Evolutionary conservation across 257 asterid genomes (phyloP).

Genomic region (Avicennia marina): DNA sequence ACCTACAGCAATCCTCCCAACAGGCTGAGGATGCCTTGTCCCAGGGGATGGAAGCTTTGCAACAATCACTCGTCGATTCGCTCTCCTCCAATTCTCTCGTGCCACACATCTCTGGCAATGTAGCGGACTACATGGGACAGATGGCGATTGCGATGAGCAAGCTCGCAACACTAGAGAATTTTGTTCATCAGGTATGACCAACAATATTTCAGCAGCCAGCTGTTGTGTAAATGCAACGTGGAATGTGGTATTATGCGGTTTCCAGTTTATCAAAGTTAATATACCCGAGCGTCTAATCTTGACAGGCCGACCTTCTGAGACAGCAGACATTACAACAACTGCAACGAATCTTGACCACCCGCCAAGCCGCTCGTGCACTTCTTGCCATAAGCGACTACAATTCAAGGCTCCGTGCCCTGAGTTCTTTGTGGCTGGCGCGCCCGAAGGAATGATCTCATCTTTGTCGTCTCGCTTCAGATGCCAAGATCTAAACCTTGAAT

Average conservation of each 20-base stretch:
- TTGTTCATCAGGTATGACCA: conserved; percentile 44
- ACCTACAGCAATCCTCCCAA: background rate
- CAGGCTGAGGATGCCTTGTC: background rate
- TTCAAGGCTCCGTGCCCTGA: conserved; percentile 58
- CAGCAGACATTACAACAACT: conserved; percentile 49
- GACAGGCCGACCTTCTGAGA: conserved; percentile 54
- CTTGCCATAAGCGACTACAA: conserved; percentile 50
- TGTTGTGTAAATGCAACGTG: too few relatives aligned
- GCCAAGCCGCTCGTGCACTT: conserved; percentile 61
- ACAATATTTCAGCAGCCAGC: too few relatives aligned
- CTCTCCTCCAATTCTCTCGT: background rate
- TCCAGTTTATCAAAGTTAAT: background rate
- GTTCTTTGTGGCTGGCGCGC: conserved; percentile 62
- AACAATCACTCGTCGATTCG: background rate
- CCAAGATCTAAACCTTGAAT: too few relatives aligned
- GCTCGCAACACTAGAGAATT: conserved; percentile 57
- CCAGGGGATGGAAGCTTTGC: background rate
- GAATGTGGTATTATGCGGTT: background rate
- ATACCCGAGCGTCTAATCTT: background rate
- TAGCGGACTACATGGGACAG: conserved; percentile 33
- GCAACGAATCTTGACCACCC: conserved; percentile 48
- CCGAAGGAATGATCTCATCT: conserved; percentile 43
- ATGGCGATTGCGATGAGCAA: conserved; percentile 66
- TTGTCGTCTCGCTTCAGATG: too few relatives aligned
- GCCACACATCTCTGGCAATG: background rate